Percentiles rank a stretch among this genome's conserved stretches.
Evolutionary conservation across 2,329 filamentous ascomycete species (phyloP).

Genomic region (Paecilomyces variotii): DNA sequence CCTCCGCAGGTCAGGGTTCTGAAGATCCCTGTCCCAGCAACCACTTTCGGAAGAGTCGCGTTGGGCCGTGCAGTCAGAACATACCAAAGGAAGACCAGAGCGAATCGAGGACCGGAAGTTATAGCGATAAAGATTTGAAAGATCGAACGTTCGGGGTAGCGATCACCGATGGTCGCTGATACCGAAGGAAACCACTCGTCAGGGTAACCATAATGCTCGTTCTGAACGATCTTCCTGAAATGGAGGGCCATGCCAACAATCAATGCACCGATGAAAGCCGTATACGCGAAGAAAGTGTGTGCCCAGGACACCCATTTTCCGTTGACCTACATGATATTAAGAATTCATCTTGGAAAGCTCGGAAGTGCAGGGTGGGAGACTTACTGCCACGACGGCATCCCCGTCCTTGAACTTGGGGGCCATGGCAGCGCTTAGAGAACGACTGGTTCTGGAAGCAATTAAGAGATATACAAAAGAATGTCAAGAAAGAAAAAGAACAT

Average conservation of each 20-base stretch:
- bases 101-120: slow-evolving; percentile 87
- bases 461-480: slow-evolving; percentile 7
- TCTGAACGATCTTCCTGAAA: slow-evolving; percentile 95
- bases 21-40: slow-evolving; percentile 72
- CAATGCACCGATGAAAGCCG: slow-evolving; percentile 77
- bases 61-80: slow-evolving; percentile 72
- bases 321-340: slow-evolving; percentile 52
- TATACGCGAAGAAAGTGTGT: slow-evolving; percentile 76
- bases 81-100: slow-evolving; percentile 86
- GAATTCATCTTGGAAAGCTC: slow-evolving; percentile 12
- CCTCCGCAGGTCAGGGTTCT: slow-evolving; percentile 90
- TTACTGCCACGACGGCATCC: slow-evolving; percentile 53
- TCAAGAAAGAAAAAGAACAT: slow-evolving; percentile 9
- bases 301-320: slow-evolving; percentile 85
- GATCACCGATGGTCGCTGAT: slow-evolving; percentile 92
- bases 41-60: slow-evolving; percentile 68
- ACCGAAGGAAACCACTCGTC: slow-evolving; percentile 96
- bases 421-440: slow-evolving; percentile 38
- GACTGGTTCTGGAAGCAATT: slow-evolving; percentile 8
- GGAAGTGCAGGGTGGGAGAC: slow-evolving; percentile 14
- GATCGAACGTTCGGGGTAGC: slow-evolving; percentile 91
- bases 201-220: slow-evolving; percentile 91
- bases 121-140: slow-evolving; percentile 98
- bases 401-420: slow-evolving; percentile 55
- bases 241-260: slow-evolving; percentile 74